A percentile compares a stretch with the other conserved stretches of the same genome.
These are phyloP conservation scores for Tylopilus sp. DNA, from an alignment of 768 basidiomycete genomes.

Conservation along the genomic window DNA sequence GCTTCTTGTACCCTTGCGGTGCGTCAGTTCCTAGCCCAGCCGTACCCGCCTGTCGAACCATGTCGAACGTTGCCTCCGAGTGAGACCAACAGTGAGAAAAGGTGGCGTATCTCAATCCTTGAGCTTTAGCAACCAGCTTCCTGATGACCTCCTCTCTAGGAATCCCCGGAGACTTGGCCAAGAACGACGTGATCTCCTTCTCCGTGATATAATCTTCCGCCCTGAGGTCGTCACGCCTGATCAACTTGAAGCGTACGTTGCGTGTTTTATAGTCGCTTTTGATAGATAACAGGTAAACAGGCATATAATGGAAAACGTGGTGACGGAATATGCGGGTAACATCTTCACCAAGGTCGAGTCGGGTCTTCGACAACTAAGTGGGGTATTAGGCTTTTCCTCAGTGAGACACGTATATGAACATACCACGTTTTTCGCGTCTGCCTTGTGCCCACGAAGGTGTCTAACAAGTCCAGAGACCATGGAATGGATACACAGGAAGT, in stretches of 20 bases:
- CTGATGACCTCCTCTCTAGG: background rate
- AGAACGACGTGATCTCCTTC: background rate
- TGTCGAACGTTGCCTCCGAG: background rate
- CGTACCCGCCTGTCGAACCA: background rate
- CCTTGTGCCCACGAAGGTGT: background rate
- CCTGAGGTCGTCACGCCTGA: background rate
- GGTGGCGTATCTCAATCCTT: background rate
- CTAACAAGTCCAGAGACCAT: background rate
- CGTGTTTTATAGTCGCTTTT: background rate
- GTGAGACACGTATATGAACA: background rate
- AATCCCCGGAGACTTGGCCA: background rate
- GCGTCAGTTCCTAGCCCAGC: background rate
- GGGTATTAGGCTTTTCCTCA: background rate
- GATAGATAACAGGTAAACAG: background rate
- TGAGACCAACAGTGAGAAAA: constrained; percentile 2
- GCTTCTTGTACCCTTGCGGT: background rate
- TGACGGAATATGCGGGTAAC: background rate
- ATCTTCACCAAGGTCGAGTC: background rate
- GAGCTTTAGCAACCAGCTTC: background rate
- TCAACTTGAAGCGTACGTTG: background rate
- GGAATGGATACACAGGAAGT: background rate
- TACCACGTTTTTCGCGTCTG: background rate
- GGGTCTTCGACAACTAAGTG: background rate
- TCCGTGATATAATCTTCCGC: background rate
- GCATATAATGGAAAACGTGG: background rate